phyloP scores from a whole-genome alignment of 1,284 basidiomycete genomes.

The Salmacisia buchloeana region DNA sequence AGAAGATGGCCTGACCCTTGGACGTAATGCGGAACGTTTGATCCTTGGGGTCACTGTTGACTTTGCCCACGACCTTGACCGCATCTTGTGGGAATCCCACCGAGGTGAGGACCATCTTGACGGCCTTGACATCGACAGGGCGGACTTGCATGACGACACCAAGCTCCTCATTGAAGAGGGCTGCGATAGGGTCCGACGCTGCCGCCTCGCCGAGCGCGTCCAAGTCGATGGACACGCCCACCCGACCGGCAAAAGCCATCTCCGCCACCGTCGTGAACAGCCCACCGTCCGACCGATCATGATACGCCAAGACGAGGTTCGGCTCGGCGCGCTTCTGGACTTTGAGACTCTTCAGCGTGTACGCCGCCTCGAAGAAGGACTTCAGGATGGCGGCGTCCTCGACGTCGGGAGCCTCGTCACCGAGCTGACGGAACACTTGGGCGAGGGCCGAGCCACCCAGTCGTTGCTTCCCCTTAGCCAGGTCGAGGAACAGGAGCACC shows the following conservation, averaged over 20 bases:
- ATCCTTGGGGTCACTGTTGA: conserved; percentile 52
- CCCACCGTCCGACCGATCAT: conserved; percentile 96
- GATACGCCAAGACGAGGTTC: conserved; percentile 79
- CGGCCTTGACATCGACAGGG: conserved; percentile 59
- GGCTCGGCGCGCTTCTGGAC: conserved; percentile 54
- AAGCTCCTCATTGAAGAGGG: conserved; percentile 92
- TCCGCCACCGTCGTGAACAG: conserved; percentile 86
- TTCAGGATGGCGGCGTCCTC: conserved; percentile 70
- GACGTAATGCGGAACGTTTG: conserved; percentile 58
- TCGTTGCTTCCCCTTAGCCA: conserved; percentile 75
- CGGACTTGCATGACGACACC: conserved; percentile 86
- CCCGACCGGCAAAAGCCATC: conserved; percentile 89
- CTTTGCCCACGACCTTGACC: conserved; percentile 69
- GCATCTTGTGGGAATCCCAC: conserved; percentile 68
- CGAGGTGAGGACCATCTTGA: conserved; percentile 63
- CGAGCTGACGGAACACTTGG: conserved; percentile 90
- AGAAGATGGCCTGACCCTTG: conserved; percentile 21
- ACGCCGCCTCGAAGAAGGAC: conserved; percentile 74
- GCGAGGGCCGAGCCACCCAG: conserved; percentile 91
- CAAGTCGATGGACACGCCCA: conserved; percentile 68
- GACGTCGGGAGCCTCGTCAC: conserved; percentile 81
- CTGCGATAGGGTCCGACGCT: conserved; percentile 55
- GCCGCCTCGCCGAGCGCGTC: conserved; percentile 55
- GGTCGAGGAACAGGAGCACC: conserved; percentile 79
- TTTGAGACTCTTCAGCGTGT: conserved; percentile 59